phyloP scores from a whole-genome alignment of 768 basidiomycete species.

The Xerocomus brunneocitrinus region DNA sequence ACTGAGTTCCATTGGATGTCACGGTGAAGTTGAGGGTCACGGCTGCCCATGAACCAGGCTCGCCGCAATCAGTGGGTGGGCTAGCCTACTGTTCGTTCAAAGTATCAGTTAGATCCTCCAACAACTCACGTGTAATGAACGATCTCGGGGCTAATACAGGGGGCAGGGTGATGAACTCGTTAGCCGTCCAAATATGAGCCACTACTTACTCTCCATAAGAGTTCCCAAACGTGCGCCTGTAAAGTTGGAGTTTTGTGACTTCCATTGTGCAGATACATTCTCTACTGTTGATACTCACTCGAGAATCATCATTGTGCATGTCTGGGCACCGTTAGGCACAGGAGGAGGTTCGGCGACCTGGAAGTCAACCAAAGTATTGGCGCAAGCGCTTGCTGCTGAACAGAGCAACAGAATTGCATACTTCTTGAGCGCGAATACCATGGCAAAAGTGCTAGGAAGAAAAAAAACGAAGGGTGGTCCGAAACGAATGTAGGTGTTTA shows the following conservation, averaged over 20 bases:
- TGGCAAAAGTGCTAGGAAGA: conserved; percentile 2
- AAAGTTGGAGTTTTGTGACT: background rate
- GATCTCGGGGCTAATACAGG: conserved; percentile 49
- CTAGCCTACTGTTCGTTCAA: conserved; percentile 31
- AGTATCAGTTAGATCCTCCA: background rate
- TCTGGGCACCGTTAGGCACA: conserved; percentile 53
- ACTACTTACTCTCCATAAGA: conserved; percentile 60
- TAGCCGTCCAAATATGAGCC: background rate
- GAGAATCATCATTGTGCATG: conserved; percentile 62
- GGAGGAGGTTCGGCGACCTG: conserved; percentile 72
- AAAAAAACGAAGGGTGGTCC: background rate
- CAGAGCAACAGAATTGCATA: conserved; percentile 10
- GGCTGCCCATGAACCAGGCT: conserved; percentile 67
- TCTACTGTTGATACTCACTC: conserved; percentile 38
- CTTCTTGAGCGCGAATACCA: conserved; percentile 18
- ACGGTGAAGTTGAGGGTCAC: conserved; percentile 75
- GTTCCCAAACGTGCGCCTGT: conserved; percentile 65
- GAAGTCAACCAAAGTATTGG: conserved; percentile 46
- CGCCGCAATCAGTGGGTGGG: conserved; percentile 69
- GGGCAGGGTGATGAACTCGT: background rate
- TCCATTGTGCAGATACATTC: background rate
- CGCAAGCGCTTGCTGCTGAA: conserved; percentile 6
- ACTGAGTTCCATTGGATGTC: conserved; percentile 74
- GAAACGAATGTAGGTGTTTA: conserved; percentile 4
- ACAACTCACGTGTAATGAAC: conserved; percentile 52